Evolutionary conservation across 129 eudicot genomes (phyloP).

Genomic region (Flaveria brownii): DNA sequence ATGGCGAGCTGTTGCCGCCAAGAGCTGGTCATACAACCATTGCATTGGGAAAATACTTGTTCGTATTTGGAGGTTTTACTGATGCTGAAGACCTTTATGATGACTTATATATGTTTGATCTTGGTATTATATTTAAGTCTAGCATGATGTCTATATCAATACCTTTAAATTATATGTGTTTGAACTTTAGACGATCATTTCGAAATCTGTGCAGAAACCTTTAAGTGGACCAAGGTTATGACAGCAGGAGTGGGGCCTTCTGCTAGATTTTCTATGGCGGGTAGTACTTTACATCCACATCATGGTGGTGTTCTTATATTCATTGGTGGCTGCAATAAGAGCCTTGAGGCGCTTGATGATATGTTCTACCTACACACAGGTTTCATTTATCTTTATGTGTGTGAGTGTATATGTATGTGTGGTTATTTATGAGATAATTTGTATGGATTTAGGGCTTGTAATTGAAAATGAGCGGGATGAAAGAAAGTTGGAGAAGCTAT

Average conservation of each 20-base stretch:
- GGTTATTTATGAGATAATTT: slow-evolving; percentile 2
- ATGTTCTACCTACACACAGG: slow-evolving; percentile 91
- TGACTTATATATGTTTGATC: slow-evolving; percentile 82
- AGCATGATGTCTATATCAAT: not conserved
- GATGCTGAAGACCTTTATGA: slow-evolving; percentile 83
- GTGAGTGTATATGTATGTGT: not conserved
- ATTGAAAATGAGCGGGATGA: slow-evolving; percentile 71
- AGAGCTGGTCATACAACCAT: slow-evolving; percentile 97
- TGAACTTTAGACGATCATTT: not conserved
- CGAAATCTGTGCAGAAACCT: slow-evolving; percentile 53
- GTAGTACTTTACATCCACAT: slow-evolving; percentile 80
- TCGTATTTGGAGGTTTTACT: slow-evolving; percentile 97
- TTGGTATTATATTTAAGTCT: slow-evolving; percentile 48
- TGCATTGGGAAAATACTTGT: slow-evolving; percentile 70
- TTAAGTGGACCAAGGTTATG: slow-evolving; percentile 68
- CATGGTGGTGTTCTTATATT: slow-evolving; percentile 74
- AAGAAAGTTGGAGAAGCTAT: slow-evolving; percentile 74
- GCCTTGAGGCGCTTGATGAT: slow-evolving; percentile 90
- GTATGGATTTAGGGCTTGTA: slow-evolving; percentile 57
- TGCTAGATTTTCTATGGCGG: slow-evolving; percentile 97
- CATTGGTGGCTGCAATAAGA: slow-evolving; percentile 94
- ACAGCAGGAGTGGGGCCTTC: slow-evolving; percentile 84
- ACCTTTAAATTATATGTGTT: slow-evolving; percentile 7
- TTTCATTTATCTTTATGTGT: slow-evolving; percentile 19
- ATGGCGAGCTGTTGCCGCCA: slow-evolving; percentile 87